Percentiles rank a stretch among this genome's conserved stretches.
phyloP scores from a whole-genome alignment of 2,329 filamentous ascomycete genomes.

The Arachnomyces sp. region DNA sequence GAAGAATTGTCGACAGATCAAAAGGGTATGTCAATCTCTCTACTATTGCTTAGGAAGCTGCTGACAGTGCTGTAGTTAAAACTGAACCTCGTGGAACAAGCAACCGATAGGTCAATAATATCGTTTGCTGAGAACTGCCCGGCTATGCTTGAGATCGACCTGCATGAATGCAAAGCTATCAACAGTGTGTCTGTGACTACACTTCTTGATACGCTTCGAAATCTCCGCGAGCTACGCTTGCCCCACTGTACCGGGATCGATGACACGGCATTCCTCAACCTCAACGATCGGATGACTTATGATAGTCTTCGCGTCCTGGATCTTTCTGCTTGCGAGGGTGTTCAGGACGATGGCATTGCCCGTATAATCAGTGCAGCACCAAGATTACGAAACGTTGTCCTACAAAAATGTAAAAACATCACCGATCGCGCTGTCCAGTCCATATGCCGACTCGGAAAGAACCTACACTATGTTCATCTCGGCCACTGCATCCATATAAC shows the following conservation, averaged over 20 bases:
- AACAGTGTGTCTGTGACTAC: conserved; percentile 76
- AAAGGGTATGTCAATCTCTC: conserved; percentile 53
- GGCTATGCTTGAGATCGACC: conserved; percentile 91
- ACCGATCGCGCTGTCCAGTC: conserved; percentile 81
- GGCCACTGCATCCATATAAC: conserved; percentile 91
- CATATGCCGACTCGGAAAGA: conserved; percentile 86
- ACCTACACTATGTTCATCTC: conserved; percentile 90
- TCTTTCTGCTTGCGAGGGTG: conserved; percentile 73
- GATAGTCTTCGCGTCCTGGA: conserved; percentile 90
- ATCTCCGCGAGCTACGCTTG: conserved; percentile 82
- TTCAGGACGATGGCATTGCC: conserved; percentile 80
- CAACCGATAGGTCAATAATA: conserved; percentile 72
- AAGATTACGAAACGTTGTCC: conserved; percentile 79
- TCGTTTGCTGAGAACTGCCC: conserved; percentile 83
- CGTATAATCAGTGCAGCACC: conserved; percentile 82
- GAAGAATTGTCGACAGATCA: conserved; percentile 74
- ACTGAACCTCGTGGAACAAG: conserved; percentile 81
- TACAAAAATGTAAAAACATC: conserved; percentile 89
- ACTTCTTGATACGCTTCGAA: conserved; percentile 66
- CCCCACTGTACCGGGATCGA: conserved; percentile 78
- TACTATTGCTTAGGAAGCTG: conserved; percentile 2
- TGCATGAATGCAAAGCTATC: conserved; percentile 74
- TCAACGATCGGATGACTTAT: conserved; percentile 61
- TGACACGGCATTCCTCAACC: conserved; percentile 75
- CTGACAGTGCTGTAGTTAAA: conserved; percentile 58